Percentiles rank a stretch among this genome's conserved stretches.
These are phyloP conservation scores for Verticillium albo-atrum DNA, from an alignment of 2,329 filamentous ascomycete genomes.

Conservation along the genomic window DNA sequence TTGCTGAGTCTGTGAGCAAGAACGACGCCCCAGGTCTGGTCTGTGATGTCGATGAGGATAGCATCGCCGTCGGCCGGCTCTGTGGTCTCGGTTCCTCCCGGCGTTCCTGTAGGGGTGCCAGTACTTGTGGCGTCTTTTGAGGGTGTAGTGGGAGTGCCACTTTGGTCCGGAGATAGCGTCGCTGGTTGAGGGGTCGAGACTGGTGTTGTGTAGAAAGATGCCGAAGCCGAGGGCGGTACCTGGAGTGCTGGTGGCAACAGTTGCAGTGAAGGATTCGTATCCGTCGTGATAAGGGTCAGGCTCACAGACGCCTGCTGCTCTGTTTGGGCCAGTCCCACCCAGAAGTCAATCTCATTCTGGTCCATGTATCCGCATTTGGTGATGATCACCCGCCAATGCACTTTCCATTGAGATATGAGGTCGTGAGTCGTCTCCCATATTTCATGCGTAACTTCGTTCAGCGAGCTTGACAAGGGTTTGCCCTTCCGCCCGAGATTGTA, in stretches of 20 bases:
- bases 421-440: slow-evolving; percentile 76
- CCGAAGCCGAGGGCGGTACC: slow-evolving; percentile 37
- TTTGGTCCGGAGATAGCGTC: slow-evolving; percentile 57
- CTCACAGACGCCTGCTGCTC: slow-evolving; percentile 48
- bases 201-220: slow-evolving; percentile 55
- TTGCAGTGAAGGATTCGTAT: slow-evolving; percentile 60
- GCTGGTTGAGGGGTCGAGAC: slow-evolving; percentile 62
- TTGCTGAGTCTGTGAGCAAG: slow-evolving; percentile 62
- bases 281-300: slow-evolving; percentile 59
- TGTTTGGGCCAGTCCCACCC: slow-evolving; percentile 47
- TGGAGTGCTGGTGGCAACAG: slow-evolving; percentile 53
- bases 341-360: slow-evolving; percentile 57
- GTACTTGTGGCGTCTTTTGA: slow-evolving; percentile 33
- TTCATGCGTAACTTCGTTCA: slow-evolving; percentile 64
- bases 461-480: slow-evolving; percentile 42
- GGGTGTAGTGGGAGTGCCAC: slow-evolving; percentile 44
- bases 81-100: slow-evolving; percentile 34
- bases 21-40: slow-evolving; percentile 73
- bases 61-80: slow-evolving; percentile 55
- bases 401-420: slow-evolving; percentile 64
- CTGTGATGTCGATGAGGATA: slow-evolving; percentile 65
- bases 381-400: slow-evolving; percentile 74
- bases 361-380: slow-evolving; percentile 68
- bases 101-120: slow-evolving; percentile 39
- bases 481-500: slow-evolving; percentile 66